Conservation (phyloP, 2,329 filamentous ascomycete genomes). For the Fusarium bactridioides region DNA sequence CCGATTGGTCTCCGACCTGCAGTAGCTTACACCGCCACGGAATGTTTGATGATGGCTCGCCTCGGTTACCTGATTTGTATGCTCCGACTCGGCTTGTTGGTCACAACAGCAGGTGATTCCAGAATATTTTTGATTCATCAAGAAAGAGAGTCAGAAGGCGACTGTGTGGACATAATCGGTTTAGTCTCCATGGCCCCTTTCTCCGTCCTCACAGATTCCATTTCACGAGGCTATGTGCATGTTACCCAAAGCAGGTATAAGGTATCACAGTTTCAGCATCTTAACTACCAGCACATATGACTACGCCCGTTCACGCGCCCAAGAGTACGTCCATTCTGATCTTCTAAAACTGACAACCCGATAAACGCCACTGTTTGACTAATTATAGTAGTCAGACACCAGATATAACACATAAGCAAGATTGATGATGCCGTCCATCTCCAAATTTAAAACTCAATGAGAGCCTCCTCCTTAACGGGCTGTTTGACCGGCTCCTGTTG, state of each 20-base stretch:
- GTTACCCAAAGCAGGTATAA: background rate
- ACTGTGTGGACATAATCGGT: background rate
- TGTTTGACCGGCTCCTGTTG: conserved; percentile 52
- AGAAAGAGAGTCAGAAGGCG: background rate
- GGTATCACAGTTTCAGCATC: conserved; percentile 11
- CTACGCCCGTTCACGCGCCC: background rate
- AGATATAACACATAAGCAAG: background rate
- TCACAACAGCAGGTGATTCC: background rate
- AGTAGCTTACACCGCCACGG: conserved; percentile 6
- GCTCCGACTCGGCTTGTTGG: conserved; percentile 4
- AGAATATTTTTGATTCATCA: background rate
- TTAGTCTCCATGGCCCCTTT: background rate
- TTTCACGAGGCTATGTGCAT: background rate
- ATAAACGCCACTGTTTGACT: conserved; percentile 20
- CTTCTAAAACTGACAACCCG: conserved; percentile 13
- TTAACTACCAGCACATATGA: background rate
- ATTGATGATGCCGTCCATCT: background rate
- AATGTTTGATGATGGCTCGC: conserved; percentile 14
- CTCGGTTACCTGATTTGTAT: conserved; percentile 21
- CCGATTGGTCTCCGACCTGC: conserved; percentile 33
- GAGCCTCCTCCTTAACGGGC: conserved; percentile 73
- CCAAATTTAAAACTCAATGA: conserved; percentile 75
- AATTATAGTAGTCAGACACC: background rate
- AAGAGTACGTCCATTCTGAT: conserved; percentile 15
- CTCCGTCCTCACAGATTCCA: background rate